phyloP scores from a whole-genome alignment of 2,329 filamentous ascomycete genomes.

The Diaporthe amygdali region DNA sequence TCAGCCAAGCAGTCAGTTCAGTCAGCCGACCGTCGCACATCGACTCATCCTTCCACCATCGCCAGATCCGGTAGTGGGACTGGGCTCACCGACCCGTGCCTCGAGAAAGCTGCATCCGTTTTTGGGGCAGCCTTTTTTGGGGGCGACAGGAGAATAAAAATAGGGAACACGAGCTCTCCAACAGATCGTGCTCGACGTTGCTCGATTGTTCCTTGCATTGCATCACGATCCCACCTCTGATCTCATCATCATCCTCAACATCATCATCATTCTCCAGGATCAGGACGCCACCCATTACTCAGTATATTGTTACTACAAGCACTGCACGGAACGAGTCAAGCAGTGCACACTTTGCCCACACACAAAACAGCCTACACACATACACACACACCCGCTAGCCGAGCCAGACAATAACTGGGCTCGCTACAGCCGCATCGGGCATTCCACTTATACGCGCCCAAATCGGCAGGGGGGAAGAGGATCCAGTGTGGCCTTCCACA shows the following conservation, averaged over 20 bases:
- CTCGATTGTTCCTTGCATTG: not conserved
- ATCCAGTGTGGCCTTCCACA: constrained; percentile 1
- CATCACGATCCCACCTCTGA: not conserved
- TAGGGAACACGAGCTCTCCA: not conserved
- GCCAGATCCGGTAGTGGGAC: constrained; percentile 20
- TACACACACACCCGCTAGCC: not conserved
- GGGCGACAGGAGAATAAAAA: constrained; percentile 2
- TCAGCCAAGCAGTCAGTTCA: not conserved
- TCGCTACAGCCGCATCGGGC: constrained; percentile 2
- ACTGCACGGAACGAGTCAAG: constrained; percentile 1
- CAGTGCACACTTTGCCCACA: not conserved
- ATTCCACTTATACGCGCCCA: constrained; percentile 2
- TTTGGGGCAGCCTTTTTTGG: not conserved
- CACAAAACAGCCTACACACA: too few species aligned
- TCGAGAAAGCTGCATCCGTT: not conserved
- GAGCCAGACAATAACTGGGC: not conserved
- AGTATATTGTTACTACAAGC: not conserved
- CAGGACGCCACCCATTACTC: not conserved
- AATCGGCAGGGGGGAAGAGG: not conserved
- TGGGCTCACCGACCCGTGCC: not conserved
- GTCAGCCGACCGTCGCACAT: constrained; percentile 18
- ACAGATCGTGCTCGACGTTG: not conserved
- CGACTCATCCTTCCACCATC: constrained; percentile 11
- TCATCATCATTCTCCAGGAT: too few species aligned
- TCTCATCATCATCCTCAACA: not conserved